Base-by-base conservation (phyloP, 208 protist species). In the Borovskyia barvae region DNA sequence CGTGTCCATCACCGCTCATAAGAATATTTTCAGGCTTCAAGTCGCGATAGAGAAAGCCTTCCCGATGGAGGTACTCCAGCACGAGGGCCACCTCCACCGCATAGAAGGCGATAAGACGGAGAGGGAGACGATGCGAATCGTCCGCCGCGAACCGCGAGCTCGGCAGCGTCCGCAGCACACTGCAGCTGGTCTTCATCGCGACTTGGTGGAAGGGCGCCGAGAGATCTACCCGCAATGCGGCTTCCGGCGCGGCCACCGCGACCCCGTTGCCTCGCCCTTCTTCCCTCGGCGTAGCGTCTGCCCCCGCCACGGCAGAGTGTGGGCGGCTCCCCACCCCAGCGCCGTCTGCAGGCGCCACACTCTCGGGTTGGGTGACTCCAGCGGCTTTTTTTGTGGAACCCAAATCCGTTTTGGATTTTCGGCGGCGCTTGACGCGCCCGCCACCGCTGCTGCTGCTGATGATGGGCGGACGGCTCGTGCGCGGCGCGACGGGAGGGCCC, bases 21-120 rank as follows among this genome's bases (percentile, higher is more conserved):
- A 98, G 69, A 22, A 98, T 77, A 56, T 98, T 98, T 59, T 98
- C 94, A 6, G 95, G 92, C 71, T 98, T 97, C 19, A 97, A 65
- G 58, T 98, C 93, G 15, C 93, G 77, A 50, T 96, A 97, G 41
- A 97, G 77, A 54, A 97, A 92, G 48, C 87, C 84, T 2, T 84
- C 52, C 17, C 72, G 46, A 71, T 97, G 94, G 28, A 97, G 53
- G 59, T 96, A 94, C 62, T 92, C 59, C 51, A 97, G 66, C 46
- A 88, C 92, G 2, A 97, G 61, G 4, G 85, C 85, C 26, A 97
- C 57, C 58, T 97, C 90, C 14, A 95, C 67, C 9, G 87, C 88
- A 49, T 94, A 97, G 49, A 97, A 95, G 32, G 83, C 85, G 51
- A 95, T 57, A 39, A 91, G 56, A 12, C 81, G 77, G 24, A 95